These are phyloP conservation scores for Pleurotus citrinopileatus DNA, from an alignment of 768 basidiomycete genomes.

Conservation along the genomic window DNA sequence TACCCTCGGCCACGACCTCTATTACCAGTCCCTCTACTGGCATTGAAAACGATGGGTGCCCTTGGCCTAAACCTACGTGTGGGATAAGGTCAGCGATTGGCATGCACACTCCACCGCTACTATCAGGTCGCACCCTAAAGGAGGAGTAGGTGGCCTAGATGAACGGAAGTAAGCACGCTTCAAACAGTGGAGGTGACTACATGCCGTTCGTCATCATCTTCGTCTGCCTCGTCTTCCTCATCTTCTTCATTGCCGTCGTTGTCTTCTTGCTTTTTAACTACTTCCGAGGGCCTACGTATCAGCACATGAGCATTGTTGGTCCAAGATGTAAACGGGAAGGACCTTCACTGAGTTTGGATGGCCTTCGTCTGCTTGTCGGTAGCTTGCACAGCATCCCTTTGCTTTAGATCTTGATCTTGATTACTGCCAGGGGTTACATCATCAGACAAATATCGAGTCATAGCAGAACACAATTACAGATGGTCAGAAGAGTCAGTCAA, in stretches of 20 bases:
- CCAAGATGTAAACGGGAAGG: background rate
- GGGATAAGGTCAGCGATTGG: background rate
- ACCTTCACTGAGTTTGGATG: background rate
- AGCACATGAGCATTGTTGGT: background rate
- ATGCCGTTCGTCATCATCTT: background rate
- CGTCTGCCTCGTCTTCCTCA: background rate
- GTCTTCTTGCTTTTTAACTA: background rate
- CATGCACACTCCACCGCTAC: too few species aligned
- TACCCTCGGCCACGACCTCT: background rate
- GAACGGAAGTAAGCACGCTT: too few species aligned
- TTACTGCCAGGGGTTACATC: background rate
- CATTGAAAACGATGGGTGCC: background rate
- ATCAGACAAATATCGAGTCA: too few species aligned
- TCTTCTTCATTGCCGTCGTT: background rate
- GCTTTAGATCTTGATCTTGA: background rate
- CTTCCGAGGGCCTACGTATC: background rate
- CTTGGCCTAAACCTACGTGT: background rate
- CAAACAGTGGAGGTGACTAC: too few species aligned
- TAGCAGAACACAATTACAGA: background rate
- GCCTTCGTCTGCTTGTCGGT: background rate
- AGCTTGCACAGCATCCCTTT: background rate
- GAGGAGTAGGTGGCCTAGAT: background rate
- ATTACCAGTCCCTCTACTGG: background rate
- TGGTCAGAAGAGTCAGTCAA: background rate
- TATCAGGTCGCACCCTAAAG: background rate